Evolutionary conservation across 768 basidiomycete genomes (phyloP).

Genomic region (Lentinula detonsa): DNA sequence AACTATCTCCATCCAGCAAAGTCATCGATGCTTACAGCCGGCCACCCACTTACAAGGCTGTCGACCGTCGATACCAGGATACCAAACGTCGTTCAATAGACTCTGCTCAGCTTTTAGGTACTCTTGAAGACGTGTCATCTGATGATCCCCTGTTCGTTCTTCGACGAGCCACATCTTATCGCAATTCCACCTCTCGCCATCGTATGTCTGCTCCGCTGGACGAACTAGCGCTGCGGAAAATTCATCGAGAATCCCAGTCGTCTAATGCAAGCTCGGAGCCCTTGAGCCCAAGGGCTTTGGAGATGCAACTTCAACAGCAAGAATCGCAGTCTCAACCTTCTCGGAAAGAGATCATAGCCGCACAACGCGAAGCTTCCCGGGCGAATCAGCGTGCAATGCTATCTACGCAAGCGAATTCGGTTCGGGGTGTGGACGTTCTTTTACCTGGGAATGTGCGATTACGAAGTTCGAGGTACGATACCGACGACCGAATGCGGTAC

Average conservation of each 20-base stretch:
- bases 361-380: slow-evolving; percentile 80
- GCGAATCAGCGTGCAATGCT: slow-evolving; percentile 80
- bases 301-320: slow-evolving; percentile 9
- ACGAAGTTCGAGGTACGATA: slow-evolving; percentile 73
- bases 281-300: background rate
- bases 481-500: slow-evolving; percentile 76
- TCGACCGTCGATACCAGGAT: slow-evolving; percentile 53
- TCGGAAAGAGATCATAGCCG: slow-evolving; percentile 87
- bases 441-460: slow-evolving; percentile 82
- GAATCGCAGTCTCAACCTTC: slow-evolving; percentile 36
- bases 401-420: slow-evolving; percentile 76
- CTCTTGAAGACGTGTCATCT: slow-evolving; percentile 63
- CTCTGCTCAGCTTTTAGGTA: slow-evolving; percentile 64
- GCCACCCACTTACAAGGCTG: slow-evolving; percentile 64
- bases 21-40: slow-evolving; percentile 78
- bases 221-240: slow-evolving; percentile 71
- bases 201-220: slow-evolving; percentile 75
- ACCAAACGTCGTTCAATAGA: slow-evolving; percentile 86
- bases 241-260: slow-evolving; percentile 64
- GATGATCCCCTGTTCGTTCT: slow-evolving; percentile 90
- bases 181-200: slow-evolving; percentile 62
- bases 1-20: slow-evolving; percentile 74
- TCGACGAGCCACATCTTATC: slow-evolving; percentile 74
- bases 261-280: slow-evolving; percentile 24
- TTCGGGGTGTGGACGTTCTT: slow-evolving; percentile 84